Conservation (phyloP, 106 monocot genomes). For the Alisma plantagoaquatica region DNA sequence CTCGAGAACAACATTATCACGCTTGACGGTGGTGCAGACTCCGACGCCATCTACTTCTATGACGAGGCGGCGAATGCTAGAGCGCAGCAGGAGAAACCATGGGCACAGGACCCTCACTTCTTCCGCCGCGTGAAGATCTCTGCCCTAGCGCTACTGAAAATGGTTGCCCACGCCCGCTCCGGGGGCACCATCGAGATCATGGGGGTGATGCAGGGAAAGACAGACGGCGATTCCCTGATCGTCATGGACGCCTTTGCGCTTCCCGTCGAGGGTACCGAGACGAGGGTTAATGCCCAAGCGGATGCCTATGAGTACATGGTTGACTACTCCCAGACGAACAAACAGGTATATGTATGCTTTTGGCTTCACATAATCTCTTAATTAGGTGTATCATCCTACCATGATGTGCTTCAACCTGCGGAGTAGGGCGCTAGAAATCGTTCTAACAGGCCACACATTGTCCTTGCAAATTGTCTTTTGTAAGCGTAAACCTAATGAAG, state of each 20-base stretch:
- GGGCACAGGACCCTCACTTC: conserved; percentile 73
- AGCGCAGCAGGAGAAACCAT: conserved; percentile 81
- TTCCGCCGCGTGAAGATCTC: conserved; percentile 70
- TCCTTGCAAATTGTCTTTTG: too few species aligned
- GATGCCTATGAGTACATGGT: conserved; percentile 99
- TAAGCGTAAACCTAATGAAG: too few species aligned
- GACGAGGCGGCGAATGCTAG: conserved; percentile 60
- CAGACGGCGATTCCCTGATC: conserved; percentile 70
- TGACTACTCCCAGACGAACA: conserved; percentile 87
- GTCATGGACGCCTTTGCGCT: conserved; percentile 98
- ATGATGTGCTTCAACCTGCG: too few species aligned
- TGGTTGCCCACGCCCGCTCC: conserved; percentile 93
- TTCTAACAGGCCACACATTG: too few species aligned
- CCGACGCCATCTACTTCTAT: conserved; percentile 76
- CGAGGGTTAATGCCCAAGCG: conserved; percentile 88
- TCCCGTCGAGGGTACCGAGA: conserved; percentile 97
- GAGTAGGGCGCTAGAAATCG: too few species aligned
- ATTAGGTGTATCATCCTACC: too few species aligned
- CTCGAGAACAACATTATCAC: conserved; percentile 75
- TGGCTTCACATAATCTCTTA: not conserved
- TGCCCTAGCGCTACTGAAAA: conserved; percentile 91
- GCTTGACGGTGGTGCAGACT: conserved; percentile 12
- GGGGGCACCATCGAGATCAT: conserved; percentile 95
- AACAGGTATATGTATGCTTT: conserved; percentile 40
- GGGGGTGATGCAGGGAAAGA: conserved; percentile 99